phyloP scores from a whole-genome alignment of 169 alveolate species.

The Eimeria necatrix region DNA sequence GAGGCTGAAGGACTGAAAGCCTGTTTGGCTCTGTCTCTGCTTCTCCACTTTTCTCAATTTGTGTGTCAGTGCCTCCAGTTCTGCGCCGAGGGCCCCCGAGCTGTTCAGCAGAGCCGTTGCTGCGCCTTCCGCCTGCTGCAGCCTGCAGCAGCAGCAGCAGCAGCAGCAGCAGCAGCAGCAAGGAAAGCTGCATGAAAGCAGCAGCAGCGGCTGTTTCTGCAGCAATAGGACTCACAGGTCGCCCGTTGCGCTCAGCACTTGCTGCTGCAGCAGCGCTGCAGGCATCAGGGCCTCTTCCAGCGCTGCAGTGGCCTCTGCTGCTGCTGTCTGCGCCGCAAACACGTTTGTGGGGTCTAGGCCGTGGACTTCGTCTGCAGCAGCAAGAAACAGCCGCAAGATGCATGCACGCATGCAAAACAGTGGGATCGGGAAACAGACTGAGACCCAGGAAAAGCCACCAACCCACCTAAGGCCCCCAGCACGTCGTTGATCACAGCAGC shows the following conservation, averaged over 20 bases:
- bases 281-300: constrained; percentile 81
- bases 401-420: background rate
- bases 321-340: constrained; percentile 82
- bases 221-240: background rate
- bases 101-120: constrained; percentile 81
- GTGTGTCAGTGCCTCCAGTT: constrained; percentile 71
- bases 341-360: constrained; percentile 85
- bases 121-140: constrained; percentile 78
- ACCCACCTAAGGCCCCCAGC: constrained; percentile 51
- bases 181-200: background rate
- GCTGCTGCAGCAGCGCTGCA: constrained; percentile 81
- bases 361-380: constrained; percentile 82
- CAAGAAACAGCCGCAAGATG: background rate
- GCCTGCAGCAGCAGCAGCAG: constrained; percentile 16
- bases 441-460: background rate
- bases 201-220: background rate
- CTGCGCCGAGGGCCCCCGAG: constrained; percentile 78
- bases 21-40: constrained; percentile 82
- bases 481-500: constrained; percentile 29
- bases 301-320: constrained; percentile 79
- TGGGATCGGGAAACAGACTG: background rate
- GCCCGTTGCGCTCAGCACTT: constrained; percentile 50
- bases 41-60: constrained; percentile 82
- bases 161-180: background rate
- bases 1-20: constrained; percentile 83